Conservation (phyloP, 768 basidiomycete genomes). For the Amanita pallidorosea region DNA sequence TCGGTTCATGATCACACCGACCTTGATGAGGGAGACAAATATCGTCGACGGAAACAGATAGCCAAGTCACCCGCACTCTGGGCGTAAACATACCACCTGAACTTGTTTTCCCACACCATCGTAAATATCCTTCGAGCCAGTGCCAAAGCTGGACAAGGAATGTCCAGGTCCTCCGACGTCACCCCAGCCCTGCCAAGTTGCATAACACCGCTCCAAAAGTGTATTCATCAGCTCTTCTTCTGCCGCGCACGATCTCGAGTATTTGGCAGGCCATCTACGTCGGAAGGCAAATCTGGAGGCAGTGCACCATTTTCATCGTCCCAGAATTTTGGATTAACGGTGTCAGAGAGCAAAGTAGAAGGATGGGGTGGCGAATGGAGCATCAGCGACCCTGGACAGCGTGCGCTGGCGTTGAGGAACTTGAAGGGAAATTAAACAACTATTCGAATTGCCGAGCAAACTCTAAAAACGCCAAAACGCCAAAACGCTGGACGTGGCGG, state of each 20-base stretch:
- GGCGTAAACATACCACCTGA: constrained; percentile 42
- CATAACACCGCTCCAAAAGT: neutral
- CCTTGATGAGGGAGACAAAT: neutral
- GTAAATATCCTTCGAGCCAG: neutral
- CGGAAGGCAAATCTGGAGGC: neutral
- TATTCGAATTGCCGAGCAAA: no score
- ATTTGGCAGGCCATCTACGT: neutral
- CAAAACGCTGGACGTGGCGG: neutral
- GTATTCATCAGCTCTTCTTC: neutral
- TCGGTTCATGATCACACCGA: neutral
- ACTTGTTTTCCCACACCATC: constrained; percentile 23
- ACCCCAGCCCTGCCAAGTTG: neutral
- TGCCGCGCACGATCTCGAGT: neutral
- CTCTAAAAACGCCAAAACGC: neutral
- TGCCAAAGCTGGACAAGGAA: neutral
- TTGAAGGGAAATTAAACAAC: constrained; percentile 9
- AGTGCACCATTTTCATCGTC: neutral
- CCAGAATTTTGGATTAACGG: neutral
- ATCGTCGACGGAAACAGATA: constrained; percentile 26
- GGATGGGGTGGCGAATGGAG: constrained; percentile 26
- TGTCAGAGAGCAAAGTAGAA: constrained; percentile 10
- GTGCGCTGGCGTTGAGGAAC: constrained; percentile 12
- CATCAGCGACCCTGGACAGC: constrained; percentile 16
- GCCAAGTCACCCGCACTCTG: constrained; percentile 39
- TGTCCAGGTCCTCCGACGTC: neutral